Evolutionary conservation across 2,329 filamentous ascomycete species (phyloP).

Genomic region (Aureobasidium pullulans): DNA sequence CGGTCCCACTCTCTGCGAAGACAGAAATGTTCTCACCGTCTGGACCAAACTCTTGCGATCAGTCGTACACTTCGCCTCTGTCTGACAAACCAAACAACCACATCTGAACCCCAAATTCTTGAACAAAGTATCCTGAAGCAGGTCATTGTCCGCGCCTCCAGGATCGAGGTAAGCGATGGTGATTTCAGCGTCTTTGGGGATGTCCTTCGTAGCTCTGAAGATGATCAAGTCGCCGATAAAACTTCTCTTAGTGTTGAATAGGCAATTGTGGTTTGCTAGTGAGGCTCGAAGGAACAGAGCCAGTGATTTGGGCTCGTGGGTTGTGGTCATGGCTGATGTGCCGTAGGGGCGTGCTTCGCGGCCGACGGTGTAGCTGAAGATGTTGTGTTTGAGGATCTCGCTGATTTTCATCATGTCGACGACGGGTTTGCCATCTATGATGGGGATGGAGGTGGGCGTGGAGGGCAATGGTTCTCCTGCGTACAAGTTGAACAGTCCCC

Average conservation of each 20-base stretch:
- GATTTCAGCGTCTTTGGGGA: constrained; percentile 23
- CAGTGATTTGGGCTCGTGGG: neutral
- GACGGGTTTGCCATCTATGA: neutral
- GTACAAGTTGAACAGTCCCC: constrained; percentile 16
- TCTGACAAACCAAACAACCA: neutral
- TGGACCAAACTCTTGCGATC: neutral
- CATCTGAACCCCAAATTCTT: neutral
- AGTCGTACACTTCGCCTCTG: neutral
- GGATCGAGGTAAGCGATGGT: constrained; percentile 8
- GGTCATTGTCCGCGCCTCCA: neutral
- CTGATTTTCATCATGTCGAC: neutral
- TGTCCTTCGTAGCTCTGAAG: constrained; percentile 34
- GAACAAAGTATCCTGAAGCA: neutral
- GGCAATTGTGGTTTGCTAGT: constrained; percentile 40
- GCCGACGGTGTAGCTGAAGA: neutral
- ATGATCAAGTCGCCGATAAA: constrained; percentile 36
- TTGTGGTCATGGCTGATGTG: constrained; percentile 7
- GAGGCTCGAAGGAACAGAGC: constrained; percentile 31
- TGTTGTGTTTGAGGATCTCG: neutral
- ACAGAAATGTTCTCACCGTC: neutral
- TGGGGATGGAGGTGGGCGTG: neutral
- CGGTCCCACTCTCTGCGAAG: neutral
- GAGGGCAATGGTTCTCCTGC: constrained; percentile 6
- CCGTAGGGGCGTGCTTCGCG: neutral
- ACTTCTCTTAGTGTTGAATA: constrained; percentile 29